Evolutionary conservation across 345 rosid species (phyloP), one percentile per base, ranked within the genome.

Genomic region (Citrus unshiu): DNA sequence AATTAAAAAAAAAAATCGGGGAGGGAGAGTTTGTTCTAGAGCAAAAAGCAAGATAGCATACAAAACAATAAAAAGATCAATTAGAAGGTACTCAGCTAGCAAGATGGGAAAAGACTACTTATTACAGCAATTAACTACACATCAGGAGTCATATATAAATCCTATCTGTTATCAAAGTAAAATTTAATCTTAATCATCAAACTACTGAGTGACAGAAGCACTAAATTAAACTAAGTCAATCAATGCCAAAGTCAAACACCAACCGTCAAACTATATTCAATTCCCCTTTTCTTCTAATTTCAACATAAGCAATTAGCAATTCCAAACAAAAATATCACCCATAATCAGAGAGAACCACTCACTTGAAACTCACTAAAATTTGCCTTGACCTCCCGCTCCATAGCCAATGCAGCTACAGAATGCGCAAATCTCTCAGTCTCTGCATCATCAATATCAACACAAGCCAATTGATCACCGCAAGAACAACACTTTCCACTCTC

Each of bases 311-410:
- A 22, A 4, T 22, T 46, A 63, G 13, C 62, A 29, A 30, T 6
- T 34, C 30, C 27, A 63, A 63, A 29, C 19, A 62, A 62, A n/a
- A 49, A 70, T 12, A 27, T 46, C 6, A 46, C 8, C 37, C 34
- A 30, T 9, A 19, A 14, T 7, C n/a, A 43, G 39, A 16, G 49
- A 57, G 16, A 27, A 46, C 58, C 29, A 16, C 87, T 82, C 49
- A 93, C 98, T 93, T 92, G 95, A 88, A 95, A 95, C 76, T 91
- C 92, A 8, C 89, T 87, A 82, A 95, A 95, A 76, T 91, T 92
- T 64, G 86, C 88, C 81, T 89, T 89, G 16, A 83, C 93, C 84
- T 95, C 93, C 81, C 98, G 91, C 77, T 92, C 93, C 83, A 91
- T 61, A 81, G 98, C 97, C 87, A 95, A 88, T 71, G 80, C 87